Percentiles rank a stretch among this genome's conserved stretches.
These are phyloP conservation scores for Flaveria trinervia DNA, from an alignment of 129 eudicot genomes.

Conservation along the genomic window DNA sequence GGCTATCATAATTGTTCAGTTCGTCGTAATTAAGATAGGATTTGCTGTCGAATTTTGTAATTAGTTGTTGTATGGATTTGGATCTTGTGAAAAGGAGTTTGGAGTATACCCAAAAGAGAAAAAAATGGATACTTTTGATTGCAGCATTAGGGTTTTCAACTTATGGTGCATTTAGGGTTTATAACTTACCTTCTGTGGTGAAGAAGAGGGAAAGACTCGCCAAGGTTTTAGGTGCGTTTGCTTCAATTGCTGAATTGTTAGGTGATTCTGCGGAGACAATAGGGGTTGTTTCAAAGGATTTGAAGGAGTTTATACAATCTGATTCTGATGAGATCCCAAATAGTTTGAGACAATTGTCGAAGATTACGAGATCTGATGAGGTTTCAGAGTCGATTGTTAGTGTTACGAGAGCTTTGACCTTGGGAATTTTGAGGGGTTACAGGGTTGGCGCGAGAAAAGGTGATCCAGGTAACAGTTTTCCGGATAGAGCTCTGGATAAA, in stretches of 20 bases:
- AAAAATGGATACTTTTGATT: constrained; percentile 48
- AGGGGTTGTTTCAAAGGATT: constrained; percentile 72
- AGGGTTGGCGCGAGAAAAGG: constrained; percentile 35
- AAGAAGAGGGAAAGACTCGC: constrained; percentile 60
- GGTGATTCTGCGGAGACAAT: constrained; percentile 82
- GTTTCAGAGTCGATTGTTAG: constrained; percentile 51
- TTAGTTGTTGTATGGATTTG: constrained; percentile 53
- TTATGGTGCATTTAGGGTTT: constrained; percentile 63
- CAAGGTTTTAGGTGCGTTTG: constrained; percentile 55
- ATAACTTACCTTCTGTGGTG: constrained; percentile 63
- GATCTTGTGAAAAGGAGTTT: constrained; percentile 50
- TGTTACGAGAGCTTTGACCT: constrained; percentile 55
- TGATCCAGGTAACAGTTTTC: constrained; percentile 37
- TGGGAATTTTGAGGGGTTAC: constrained; percentile 65
- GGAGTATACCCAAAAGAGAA: constrained; percentile 47
- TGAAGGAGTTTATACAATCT: constrained; percentile 68
- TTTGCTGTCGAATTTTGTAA: constrained; percentile 1
- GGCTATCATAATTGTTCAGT: background rate
- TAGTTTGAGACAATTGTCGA: constrained; percentile 75
- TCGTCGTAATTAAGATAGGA: background rate
- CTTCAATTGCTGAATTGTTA: constrained; percentile 56
- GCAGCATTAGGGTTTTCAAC: constrained; percentile 61
- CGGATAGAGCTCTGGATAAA: constrained; percentile 66
- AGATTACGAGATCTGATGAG: constrained; percentile 64
- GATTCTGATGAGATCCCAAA: constrained; percentile 87